Conservation (phyloP, 768 basidiomycete genomes). For the Mycena chlorophos region DNA sequence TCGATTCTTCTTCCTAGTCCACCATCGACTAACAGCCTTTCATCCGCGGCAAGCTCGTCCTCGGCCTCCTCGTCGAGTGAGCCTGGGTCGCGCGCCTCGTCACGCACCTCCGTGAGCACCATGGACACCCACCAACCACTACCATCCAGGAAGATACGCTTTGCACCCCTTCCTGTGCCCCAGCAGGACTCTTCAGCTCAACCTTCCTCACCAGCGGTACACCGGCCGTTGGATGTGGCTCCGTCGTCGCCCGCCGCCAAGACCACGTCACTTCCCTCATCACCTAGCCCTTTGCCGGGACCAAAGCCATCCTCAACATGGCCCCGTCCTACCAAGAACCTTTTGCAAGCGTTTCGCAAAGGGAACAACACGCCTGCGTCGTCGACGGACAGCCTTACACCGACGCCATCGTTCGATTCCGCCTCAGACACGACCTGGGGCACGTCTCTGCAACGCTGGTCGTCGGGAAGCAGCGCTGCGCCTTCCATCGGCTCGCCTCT, state of each 20-base stretch:
- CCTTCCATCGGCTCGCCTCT: slow-evolving; percentile 14
- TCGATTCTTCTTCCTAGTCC: slow-evolving; percentile 10
- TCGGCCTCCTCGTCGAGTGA: slow-evolving; percentile 7
- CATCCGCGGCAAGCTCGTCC: slow-evolving; percentile 5
- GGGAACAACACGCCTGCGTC: slow-evolving; percentile 28
- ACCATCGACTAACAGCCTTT: slow-evolving; percentile 14
- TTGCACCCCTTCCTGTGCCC: slow-evolving; percentile 84
- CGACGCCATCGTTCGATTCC: slow-evolving; percentile 38
- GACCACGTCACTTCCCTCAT: slow-evolving; percentile 15
- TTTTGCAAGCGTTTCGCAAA: slow-evolving; percentile 17
- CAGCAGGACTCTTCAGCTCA: slow-evolving; percentile 46
- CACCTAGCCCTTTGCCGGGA: slow-evolving; percentile 29
- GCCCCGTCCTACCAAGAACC: slow-evolving; percentile 6
- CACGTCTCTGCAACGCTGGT: slow-evolving; percentile 21
- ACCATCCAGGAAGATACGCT: slow-evolving; percentile 71
- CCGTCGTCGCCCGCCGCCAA: slow-evolving; percentile 26
- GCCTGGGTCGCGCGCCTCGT: slow-evolving; percentile 7
- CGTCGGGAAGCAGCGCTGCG: slow-evolving; percentile 37
- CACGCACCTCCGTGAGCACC: slow-evolving; percentile 9
- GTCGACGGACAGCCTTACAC: slow-evolving; percentile 37
- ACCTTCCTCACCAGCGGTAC: too few relatives aligned
- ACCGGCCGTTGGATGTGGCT: too few relatives aligned
- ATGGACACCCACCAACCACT: slow-evolving; percentile 6
- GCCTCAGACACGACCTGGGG: slow-evolving; percentile 23
- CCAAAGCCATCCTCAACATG: slow-evolving; percentile 19